Evolutionary conservation across 108 stramenopile species (phyloP).

Genomic region (Nannochloropsis gaditana): DNA sequence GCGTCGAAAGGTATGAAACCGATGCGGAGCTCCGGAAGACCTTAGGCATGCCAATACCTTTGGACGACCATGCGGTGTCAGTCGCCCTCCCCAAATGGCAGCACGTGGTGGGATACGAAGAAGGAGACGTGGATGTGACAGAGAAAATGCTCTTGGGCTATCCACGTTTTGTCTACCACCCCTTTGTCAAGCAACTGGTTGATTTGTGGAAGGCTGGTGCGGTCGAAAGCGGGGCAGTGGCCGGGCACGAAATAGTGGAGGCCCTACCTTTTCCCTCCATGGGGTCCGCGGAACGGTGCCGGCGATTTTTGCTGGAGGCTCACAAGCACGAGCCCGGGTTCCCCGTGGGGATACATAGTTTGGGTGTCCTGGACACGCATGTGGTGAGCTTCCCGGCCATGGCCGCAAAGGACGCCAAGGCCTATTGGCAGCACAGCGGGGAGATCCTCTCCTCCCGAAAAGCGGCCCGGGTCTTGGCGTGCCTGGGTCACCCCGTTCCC

Average conservation of each 20-base stretch:
- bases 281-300: conserved; percentile 55
- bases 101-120: conserved; percentile 33
- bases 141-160: conserved; percentile 62
- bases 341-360: not conserved
- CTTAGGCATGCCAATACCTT: not conserved
- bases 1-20: not conserved
- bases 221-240: too few relatives aligned
- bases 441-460: conserved; percentile 60
- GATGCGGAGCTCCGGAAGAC: not conserved
- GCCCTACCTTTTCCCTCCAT: conserved; percentile 58
- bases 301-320: conserved; percentile 57
- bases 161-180: conserved; percentile 68
- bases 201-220: conserved; percentile 30
- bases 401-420: conserved; percentile 61
- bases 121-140: conserved; percentile 61
- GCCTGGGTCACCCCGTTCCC: conserved; percentile 19
- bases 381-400: conserved; percentile 62
- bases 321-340: conserved; percentile 11
- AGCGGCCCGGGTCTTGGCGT: conserved; percentile 38
- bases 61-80: not conserved
- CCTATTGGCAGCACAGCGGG: conserved; percentile 69
- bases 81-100: conserved; percentile 19
- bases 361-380: conserved; percentile 34
- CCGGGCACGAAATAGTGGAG: conserved; percentile 24
- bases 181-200: conserved; percentile 58